Evolutionary conservation across 2,329 filamentous ascomycete genomes (phyloP).

Genomic region (Dothistroma septosporum): DNA sequence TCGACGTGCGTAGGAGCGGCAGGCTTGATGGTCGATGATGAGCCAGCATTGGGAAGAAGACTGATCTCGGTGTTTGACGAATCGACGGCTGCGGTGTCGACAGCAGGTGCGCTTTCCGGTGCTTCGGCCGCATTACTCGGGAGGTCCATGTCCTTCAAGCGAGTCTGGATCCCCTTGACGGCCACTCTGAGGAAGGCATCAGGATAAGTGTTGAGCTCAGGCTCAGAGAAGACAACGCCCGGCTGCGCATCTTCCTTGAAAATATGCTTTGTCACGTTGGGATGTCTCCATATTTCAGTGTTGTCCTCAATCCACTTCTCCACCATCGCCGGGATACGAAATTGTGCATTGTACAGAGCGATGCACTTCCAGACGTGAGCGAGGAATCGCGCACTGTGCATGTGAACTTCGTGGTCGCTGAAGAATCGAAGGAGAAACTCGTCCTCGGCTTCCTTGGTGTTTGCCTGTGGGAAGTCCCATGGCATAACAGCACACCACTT

Average conservation of each 20-base stretch:
- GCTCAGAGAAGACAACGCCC: slow-evolving; percentile 24
- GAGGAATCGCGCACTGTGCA: slow-evolving; percentile 34
- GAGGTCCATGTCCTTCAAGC: not conserved
- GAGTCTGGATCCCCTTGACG: slow-evolving; percentile 17
- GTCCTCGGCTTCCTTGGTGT: slow-evolving; percentile 29
- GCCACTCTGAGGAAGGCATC: slow-evolving; percentile 19
- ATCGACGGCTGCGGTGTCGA: not conserved
- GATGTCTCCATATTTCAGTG: slow-evolving; percentile 21
- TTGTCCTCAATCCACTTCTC: slow-evolving; percentile 26
- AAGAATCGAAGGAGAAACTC: slow-evolving; percentile 31
- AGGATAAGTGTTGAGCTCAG: slow-evolving; percentile 19
- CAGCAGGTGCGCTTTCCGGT: not conserved
- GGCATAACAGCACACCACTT: slow-evolving; percentile 31
- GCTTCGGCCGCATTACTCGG: not conserved
- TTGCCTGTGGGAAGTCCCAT: slow-evolving; percentile 32
- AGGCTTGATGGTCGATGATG: not conserved
- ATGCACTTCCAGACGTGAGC: slow-evolving; percentile 34
- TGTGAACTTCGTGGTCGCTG: slow-evolving; percentile 25
- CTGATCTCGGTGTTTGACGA: not conserved
- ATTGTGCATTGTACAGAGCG: slow-evolving; percentile 31
- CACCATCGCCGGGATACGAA: slow-evolving; percentile 25
- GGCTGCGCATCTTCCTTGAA: slow-evolving; percentile 18
- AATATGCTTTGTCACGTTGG: slow-evolving; percentile 19
- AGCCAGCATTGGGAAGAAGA: not conserved
- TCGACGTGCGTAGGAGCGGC: not conserved